phyloP scores from a whole-genome alignment of 1,284 basidiomycete species.

The Ceratobasidium theobromae region DNA sequence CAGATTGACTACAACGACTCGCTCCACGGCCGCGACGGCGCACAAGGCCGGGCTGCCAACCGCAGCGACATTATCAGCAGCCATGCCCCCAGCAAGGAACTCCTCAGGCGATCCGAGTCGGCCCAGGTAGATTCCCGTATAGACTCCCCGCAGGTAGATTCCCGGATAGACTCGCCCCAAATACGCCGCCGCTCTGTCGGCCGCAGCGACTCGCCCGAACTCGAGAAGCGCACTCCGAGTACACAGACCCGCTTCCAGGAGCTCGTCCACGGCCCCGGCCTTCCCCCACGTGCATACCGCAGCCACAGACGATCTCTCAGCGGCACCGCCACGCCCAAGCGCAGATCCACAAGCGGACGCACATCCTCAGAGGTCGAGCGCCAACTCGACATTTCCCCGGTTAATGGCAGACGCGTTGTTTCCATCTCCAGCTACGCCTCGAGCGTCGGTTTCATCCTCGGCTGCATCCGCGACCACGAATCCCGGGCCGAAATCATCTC shows the following conservation, averaged over 20 bases:
- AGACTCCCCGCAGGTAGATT: not conserved
- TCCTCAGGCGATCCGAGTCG: constrained; percentile 15
- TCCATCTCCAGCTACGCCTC: not conserved
- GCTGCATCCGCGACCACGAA: constrained; percentile 4
- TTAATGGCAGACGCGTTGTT: not conserved
- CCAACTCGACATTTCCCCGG: constrained; percentile 37
- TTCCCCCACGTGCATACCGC: not conserved
- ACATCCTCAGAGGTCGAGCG: constrained; percentile 32
- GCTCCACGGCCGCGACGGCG: constrained; percentile 48
- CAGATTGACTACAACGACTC: constrained; percentile 50
- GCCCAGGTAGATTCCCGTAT: constrained; percentile 1
- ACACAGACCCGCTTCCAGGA: constrained; percentile 26
- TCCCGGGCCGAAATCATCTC: not conserved
- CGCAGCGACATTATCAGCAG: not conserved
- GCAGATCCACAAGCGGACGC: not conserved
- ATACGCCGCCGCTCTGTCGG: not conserved
- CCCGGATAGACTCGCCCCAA: not conserved
- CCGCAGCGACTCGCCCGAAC: not conserved
- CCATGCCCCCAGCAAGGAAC: not conserved
- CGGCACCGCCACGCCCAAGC: not conserved
- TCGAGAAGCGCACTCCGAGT: not conserved
- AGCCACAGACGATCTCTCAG: not conserved
- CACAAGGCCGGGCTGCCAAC: constrained; percentile 27
- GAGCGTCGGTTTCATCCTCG: not conserved
- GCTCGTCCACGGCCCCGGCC: constrained; percentile 17